These are phyloP conservation scores for Escovopsis sp. DNA, from an alignment of 2,329 filamentous ascomycete species.

Conservation along the genomic window DNA sequence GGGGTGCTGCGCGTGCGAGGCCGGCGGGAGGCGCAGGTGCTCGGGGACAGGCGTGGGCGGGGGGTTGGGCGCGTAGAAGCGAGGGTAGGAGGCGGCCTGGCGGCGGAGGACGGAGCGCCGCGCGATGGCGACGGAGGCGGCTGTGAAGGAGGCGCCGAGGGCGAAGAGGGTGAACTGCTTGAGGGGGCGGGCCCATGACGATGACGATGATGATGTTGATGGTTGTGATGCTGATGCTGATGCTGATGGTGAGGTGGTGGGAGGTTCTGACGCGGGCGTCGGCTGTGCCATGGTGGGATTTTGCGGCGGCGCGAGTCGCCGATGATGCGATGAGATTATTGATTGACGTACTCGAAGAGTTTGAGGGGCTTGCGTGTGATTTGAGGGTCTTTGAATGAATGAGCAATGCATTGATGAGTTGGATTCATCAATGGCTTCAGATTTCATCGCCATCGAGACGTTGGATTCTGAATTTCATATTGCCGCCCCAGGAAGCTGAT, in stretches of 20 bases:
- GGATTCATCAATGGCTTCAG: too few relatives aligned
- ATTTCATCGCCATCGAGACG: too few relatives aligned
- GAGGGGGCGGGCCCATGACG: slow-evolving; percentile 7
- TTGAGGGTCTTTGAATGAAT: too few relatives aligned
- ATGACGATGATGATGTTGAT: slow-evolving; percentile 4
- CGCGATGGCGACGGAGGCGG: slow-evolving; percentile 56
- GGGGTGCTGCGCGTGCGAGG: not conserved
- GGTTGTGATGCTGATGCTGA: not conserved
- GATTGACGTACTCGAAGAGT: too few relatives aligned
- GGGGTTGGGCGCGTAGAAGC: slow-evolving; percentile 54
- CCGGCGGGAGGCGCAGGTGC: too few relatives aligned
- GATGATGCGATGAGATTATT: too few relatives aligned
- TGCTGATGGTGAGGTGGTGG: not conserved
- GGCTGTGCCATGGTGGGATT: not conserved
- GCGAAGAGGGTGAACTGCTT: slow-evolving; percentile 54
- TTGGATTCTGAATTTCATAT: too few relatives aligned
- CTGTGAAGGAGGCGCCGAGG: slow-evolving; percentile 61
- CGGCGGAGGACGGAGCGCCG: slow-evolving; percentile 55
- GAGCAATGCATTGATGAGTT: too few relatives aligned
- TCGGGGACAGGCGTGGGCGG: not conserved
- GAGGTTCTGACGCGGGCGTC: not conserved
- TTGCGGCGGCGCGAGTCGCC: too few relatives aligned
- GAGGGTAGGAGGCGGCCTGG: slow-evolving; percentile 45
- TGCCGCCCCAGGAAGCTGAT: too few relatives aligned
- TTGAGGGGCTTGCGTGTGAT: too few relatives aligned